Base-by-base conservation (phyloP, 2,329 filamentous ascomycete genomes). In the Exophiala dermatitidis region DNA sequence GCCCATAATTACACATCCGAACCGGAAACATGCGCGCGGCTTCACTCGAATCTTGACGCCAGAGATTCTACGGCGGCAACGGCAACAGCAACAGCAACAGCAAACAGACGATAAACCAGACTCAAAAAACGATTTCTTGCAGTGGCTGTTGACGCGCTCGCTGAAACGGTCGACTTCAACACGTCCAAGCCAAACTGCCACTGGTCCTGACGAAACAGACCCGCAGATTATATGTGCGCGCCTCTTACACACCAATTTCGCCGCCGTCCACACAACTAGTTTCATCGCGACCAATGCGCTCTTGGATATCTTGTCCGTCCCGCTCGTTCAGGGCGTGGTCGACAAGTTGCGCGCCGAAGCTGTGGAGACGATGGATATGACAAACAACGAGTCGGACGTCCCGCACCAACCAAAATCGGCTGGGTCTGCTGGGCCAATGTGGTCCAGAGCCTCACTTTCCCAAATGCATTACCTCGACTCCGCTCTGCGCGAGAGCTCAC, bases 41-140 rank as follows among this genome's bases (percentile, higher is more conserved):
- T 69, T 72, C 2, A 67, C 74, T 42, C 66, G 65, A 34, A 64
- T 69, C 31, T 69, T 75, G 3, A 56, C 74, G 3, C 77, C 79
- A 0, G 43, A 77, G n/a, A 76, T 83, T 51, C 60, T 69, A 29
- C 63, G 76, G 59, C 75, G 80, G 1, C 67, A 81, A 3, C 60
- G 80, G 1, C 67, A 81, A 3, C 60, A 68, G 6, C 69, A 75
- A 46, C 73, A 80, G 64, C 59, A 62, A 30, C 71, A 6, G 36
- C 36, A 38, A 38, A 12, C 9, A 7, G 6, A 38, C 5, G 36
- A 34, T 12, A 32, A 29, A 47, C 19, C 38, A 28, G 34, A 9
- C 28, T 5, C 3, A 4, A 77, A 77, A 0, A 77, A 81, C 46
- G 78, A 82, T 66, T 79, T 77, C 60, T 67, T 82, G 29, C 80